Evolutionary conservation across 305 asterid species (phyloP).

Genomic region (Lippia alba): DNA sequence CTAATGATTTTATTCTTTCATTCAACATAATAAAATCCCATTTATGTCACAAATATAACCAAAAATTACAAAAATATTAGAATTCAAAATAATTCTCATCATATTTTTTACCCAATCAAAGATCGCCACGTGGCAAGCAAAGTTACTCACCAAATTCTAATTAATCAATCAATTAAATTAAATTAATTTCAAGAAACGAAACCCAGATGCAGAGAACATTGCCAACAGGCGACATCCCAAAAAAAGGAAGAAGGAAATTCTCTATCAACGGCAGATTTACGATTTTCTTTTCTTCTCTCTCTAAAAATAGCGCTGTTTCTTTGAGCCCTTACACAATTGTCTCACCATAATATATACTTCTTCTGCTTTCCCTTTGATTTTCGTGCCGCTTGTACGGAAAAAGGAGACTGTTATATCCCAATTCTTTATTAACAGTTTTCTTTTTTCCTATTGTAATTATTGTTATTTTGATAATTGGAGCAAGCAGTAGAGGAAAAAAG

Average conservation of each 20-base stretch:
- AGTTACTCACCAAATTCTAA: background rate
- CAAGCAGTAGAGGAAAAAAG: background rate
- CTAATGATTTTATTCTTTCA: too few species aligned
- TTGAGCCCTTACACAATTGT: conserved; percentile 13
- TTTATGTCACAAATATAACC: too few species aligned
- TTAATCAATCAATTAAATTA: background rate
- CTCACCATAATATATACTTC: background rate
- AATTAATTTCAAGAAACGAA: background rate
- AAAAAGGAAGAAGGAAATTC: background rate
- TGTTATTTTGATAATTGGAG: background rate
- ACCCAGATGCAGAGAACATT: background rate
- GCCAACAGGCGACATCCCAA: background rate
- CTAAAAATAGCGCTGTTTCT: conserved; percentile 14
- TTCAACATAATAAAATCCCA: too few species aligned
- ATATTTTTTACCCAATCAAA: background rate
- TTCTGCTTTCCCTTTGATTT: conserved; percentile 7
- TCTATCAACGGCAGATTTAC: conserved; percentile 9
- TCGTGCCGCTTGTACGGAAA: conserved; percentile 18
- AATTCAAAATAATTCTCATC: too few species aligned
- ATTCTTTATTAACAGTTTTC: background rate
- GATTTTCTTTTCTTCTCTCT: conserved; percentile 12
- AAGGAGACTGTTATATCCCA: background rate
- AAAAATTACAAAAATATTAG: too few species aligned
- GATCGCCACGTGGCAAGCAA: conserved; percentile 22
- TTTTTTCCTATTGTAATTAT: too few species aligned